Evolutionary conservation across 2,329 filamentous ascomycete species (phyloP).

Genomic region (Amauroascus verrucosus): DNA sequence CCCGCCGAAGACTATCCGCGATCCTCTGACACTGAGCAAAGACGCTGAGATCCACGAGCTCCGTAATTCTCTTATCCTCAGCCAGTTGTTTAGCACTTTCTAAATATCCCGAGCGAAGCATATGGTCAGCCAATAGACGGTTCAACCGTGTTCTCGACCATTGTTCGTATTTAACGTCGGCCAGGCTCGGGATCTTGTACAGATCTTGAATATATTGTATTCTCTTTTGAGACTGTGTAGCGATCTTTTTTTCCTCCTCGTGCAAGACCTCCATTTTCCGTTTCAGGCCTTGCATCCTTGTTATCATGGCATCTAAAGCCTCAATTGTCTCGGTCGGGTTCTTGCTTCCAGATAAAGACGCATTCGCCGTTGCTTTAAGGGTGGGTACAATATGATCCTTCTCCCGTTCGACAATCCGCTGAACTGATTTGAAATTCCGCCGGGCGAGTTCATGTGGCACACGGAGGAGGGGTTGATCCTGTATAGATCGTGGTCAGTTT

Average conservation of each 20-base stretch:
- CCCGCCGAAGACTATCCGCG: constrained; percentile 57
- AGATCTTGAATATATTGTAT: constrained; percentile 72
- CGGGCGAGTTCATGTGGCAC: constrained; percentile 86
- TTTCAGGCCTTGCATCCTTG: constrained; percentile 74
- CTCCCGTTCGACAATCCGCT: constrained; percentile 39
- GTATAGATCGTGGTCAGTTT: neutral
- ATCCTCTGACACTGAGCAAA: constrained; percentile 76
- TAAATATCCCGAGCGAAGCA: constrained; percentile 72
- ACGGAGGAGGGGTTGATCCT: constrained; percentile 91
- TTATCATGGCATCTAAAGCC: constrained; percentile 74
- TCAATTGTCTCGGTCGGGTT: constrained; percentile 62
- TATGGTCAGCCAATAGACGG: constrained; percentile 80
- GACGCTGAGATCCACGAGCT: constrained; percentile 78
- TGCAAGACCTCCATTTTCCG: constrained; percentile 70
- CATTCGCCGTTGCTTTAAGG: constrained; percentile 47
- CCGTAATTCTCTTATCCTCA: constrained; percentile 61
- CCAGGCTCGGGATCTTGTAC: constrained; percentile 66
- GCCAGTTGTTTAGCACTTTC: constrained; percentile 68
- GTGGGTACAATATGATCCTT: constrained; percentile 38
- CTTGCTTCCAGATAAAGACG: constrained; percentile 53
- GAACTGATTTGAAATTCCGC: constrained; percentile 80
- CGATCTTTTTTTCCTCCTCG: constrained; percentile 67
- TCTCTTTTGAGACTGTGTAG: constrained; percentile 64
- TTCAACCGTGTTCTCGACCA: constrained; percentile 79
- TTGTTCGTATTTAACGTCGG: constrained; percentile 85